A percentile compares a stretch with the other conserved stretches of the same genome.
Evolutionary conservation across 129 eudicot species (phyloP).

Genomic region (Tagetes erecta): DNA sequence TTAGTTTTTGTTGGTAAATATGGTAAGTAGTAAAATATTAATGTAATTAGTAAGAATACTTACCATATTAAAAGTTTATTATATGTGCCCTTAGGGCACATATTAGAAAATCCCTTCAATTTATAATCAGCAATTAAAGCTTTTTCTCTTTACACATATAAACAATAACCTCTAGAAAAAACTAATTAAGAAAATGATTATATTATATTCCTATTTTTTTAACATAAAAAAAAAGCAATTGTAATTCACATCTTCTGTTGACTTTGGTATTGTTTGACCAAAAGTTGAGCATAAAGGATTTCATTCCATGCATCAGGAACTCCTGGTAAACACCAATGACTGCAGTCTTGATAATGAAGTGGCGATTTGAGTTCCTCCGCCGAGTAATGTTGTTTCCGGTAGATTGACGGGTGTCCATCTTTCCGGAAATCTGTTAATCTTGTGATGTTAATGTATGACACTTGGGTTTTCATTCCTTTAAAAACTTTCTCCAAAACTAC

Average conservation of each 20-base stretch:
- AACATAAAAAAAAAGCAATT: conserved; percentile 5
- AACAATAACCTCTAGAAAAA: conserved; percentile 23
- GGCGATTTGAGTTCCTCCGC: conserved; percentile 50
- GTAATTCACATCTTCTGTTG: conserved; percentile 47
- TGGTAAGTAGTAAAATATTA: too few relatives aligned
- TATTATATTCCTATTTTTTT: conserved; percentile 22
- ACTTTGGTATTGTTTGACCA: conserved; percentile 53
- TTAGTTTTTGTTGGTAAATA: too few relatives aligned
- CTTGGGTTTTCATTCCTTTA: conserved; percentile 62
- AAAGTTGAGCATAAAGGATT: conserved; percentile 66
- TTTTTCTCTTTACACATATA: conserved; percentile 35
- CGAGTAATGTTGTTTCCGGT: conserved; percentile 51
- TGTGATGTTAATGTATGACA: conserved; percentile 68
- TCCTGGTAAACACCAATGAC: conserved; percentile 99
- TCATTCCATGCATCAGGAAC: conserved; percentile 99
- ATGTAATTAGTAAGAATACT: too few relatives aligned
- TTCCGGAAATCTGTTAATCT: conserved; percentile 81
- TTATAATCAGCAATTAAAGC: conserved; percentile 22
- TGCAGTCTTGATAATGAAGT: conserved; percentile 69
- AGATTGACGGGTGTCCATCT: conserved; percentile 92
- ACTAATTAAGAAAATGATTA: neutral
- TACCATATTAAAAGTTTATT: too few relatives aligned
- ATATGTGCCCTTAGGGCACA: too few relatives aligned
- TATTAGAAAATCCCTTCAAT: neutral
- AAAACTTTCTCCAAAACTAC: conserved; percentile 61